A percentile compares a stretch with the other conserved stretches of the same genome.
These are phyloP conservation scores for Trichophyton mentagrophytes DNA, from an alignment of 2,329 filamentous ascomycete genomes.

Conservation along the genomic window DNA sequence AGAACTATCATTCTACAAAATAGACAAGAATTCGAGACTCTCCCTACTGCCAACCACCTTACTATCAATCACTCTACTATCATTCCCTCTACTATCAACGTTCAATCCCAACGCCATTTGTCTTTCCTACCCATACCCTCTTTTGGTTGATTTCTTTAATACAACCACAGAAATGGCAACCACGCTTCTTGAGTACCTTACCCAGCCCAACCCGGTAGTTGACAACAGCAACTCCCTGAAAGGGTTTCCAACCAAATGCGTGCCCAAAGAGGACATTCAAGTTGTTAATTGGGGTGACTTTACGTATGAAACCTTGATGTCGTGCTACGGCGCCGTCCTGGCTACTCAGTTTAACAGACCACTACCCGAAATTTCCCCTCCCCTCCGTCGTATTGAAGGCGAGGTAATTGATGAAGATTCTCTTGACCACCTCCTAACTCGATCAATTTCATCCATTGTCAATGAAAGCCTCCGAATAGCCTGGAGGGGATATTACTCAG, in stretches of 20 bases:
- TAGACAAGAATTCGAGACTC: not conserved
- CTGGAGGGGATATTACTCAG: not conserved
- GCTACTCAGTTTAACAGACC: not conserved
- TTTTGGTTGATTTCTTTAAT: not conserved
- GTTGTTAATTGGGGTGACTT: slow-evolving; percentile 6
- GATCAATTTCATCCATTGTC: slow-evolving; percentile 4
- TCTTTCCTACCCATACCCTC: not conserved
- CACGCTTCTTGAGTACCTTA: slow-evolving; percentile 9
- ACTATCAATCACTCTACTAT: not conserved
- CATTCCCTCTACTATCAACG: not conserved
- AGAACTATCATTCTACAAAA: not conserved
- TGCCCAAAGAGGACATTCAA: not conserved
- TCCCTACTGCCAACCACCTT: not conserved
- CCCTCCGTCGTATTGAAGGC: not conserved
- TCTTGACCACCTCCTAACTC: slow-evolving; percentile 7
- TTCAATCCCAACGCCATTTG: not conserved
- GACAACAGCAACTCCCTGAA: not conserved
- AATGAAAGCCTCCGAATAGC: slow-evolving; percentile 2
- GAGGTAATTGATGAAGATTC: slow-evolving; percentile 9
- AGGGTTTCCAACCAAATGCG: slow-evolving; percentile 1
- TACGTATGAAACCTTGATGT: slow-evolving; percentile 7
- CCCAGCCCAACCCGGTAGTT: slow-evolving; percentile 6
- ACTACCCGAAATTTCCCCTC: not conserved
- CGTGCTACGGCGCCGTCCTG: slow-evolving; percentile 7
- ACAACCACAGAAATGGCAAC: not conserved